Base-by-base conservation (phyloP, 352 stramenopile species). In the Pythium dissimile region DNA sequence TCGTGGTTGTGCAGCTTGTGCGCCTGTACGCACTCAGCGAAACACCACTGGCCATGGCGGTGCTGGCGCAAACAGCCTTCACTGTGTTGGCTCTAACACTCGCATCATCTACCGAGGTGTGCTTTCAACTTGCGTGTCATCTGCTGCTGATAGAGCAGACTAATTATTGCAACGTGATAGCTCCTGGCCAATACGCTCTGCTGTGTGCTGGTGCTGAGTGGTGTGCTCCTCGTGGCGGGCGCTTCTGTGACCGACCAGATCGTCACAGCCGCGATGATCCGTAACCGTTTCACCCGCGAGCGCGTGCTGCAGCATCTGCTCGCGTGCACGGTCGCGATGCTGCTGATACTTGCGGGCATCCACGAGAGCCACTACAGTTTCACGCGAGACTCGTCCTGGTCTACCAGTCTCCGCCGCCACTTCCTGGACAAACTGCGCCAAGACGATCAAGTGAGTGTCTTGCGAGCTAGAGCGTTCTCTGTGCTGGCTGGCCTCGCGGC, bases 381-480 rank as follows among this genome's bases (percentile, higher is more conserved):
- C 32, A 20, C 28, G 12, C 48, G 41, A 7, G 26, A 38, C 13
- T 23, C 2, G 13, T 49, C 57, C 9, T 59, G 48, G 57, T 35
- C 31, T 12, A 31, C 48, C 16, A 9, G 26, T 24, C n/a, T 57
- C 15, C 24, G 54, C 3, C 42, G 34, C 39, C 32, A 48, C 4
- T 39, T 48, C 6, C 12, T 44, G 8, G 45, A 57, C 15, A 51
- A 48, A 27, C 26, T 59, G n/a, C 10, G 5, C n/a, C 39, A 9
- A n/a, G 41, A 53, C 6, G 49, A 60, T n/a, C 34, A 16, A 8
- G 18, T 23, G 10, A 56, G 37, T 23, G 18, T 18, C 13, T 20
- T 48, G 9, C 61, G 57, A 3, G 65, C 69, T 1, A 21, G 50
- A n/a, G 57, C 62, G 3, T 79, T 71, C 39, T 67, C 67, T 13